Percentiles rank a stretch among this genome's conserved stretches.
Conservation (phyloP, 1,284 basidiomycete species). For the Rhodotorula sp. region DNA sequence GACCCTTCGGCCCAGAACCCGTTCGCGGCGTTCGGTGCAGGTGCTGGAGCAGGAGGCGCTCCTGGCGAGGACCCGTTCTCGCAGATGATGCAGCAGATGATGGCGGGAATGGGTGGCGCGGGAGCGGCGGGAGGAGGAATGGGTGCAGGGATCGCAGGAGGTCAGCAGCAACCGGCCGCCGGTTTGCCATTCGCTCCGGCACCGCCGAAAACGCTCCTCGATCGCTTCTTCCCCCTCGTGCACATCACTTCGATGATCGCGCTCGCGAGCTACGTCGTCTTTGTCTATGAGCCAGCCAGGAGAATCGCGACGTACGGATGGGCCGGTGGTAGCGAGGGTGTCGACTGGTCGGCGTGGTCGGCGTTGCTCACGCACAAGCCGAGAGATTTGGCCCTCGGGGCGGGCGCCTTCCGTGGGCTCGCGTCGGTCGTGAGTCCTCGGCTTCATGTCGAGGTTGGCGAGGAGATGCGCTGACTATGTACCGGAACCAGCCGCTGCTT, state of each 20-base stretch:
- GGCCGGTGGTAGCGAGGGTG: conserved; percentile 13
- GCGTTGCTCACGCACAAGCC: conserved; percentile 26
- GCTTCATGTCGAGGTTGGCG: not conserved
- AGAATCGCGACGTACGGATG: conserved; percentile 28
- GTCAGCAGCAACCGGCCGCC: conserved; percentile 4
- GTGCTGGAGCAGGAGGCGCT: not conserved
- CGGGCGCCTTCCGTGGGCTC: conserved; percentile 14
- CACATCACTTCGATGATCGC: conserved; percentile 43
- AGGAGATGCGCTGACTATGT: not conserved
- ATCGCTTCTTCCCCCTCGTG: conserved; percentile 42
- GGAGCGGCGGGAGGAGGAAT: conserved; percentile 5
- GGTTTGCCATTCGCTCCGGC: conserved; percentile 28
- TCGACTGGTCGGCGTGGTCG: conserved; percentile 42
- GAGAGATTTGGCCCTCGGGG: conserved; percentile 17
- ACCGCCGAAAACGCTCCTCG: conserved; percentile 40
- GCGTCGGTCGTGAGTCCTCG: conserved; percentile 27
- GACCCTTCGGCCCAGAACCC: conserved; percentile 3
- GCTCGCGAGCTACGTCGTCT: conserved; percentile 41
- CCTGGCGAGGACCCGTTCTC: conserved; percentile 33
- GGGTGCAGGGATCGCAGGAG: conserved; percentile 8
- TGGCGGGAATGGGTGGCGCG: not conserved
- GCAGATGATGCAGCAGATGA: conserved; percentile 41
- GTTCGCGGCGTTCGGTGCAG: conserved; percentile 3
- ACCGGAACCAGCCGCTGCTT: conserved; percentile 37
- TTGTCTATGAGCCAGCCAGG: conserved; percentile 37